Conservation (phyloP, 192 early-diverging fungal genomes). For the Allomyces macrogynus region DNA sequence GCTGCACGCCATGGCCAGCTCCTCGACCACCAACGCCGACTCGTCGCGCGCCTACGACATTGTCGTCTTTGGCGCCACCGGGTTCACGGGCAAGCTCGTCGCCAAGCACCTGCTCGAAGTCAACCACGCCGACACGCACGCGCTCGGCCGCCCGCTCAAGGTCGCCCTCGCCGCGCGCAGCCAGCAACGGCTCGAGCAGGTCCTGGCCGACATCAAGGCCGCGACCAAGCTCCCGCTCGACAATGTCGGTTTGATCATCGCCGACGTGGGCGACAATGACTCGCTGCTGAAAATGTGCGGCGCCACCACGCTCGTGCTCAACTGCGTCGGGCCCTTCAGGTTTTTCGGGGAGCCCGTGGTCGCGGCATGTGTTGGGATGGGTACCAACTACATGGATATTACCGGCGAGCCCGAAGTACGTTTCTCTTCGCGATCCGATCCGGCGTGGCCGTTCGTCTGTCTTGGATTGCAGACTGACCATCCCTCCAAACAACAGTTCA, state of each 20-base stretch:
- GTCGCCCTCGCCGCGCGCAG: conserved; percentile 14
- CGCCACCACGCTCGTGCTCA: conserved; percentile 16
- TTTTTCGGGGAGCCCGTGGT: conserved; percentile 43
- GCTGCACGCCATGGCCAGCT: too few species aligned
- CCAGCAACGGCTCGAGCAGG: conserved; percentile 4
- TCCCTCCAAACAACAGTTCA: neutral
- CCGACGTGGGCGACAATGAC: too few species aligned
- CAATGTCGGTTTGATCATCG: neutral
- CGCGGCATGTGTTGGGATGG: conserved; percentile 26
- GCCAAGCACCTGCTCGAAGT: conserved; percentile 14
- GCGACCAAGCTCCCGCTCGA: conserved; percentile 3
- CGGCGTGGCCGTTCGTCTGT: too few species aligned
- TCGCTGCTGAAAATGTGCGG: too few species aligned
- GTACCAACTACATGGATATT: conserved; percentile 36
- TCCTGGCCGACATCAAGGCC: conserved; percentile 2
- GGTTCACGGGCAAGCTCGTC: conserved; percentile 33
- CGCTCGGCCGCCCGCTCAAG: neutral
- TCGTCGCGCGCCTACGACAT: conserved; percentile 12
- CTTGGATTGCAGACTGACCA: too few species aligned
- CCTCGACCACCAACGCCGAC: too few species aligned
- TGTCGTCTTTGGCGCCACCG: conserved; percentile 37
- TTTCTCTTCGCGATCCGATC: too few species aligned
- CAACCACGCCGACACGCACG: conserved; percentile 3
- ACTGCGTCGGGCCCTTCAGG: conserved; percentile 45
- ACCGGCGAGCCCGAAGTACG: conserved; percentile 33